Evolutionary conservation across 2,329 filamentous ascomycete species (phyloP).

Genomic region (Furcasterigmium sp.): DNA sequence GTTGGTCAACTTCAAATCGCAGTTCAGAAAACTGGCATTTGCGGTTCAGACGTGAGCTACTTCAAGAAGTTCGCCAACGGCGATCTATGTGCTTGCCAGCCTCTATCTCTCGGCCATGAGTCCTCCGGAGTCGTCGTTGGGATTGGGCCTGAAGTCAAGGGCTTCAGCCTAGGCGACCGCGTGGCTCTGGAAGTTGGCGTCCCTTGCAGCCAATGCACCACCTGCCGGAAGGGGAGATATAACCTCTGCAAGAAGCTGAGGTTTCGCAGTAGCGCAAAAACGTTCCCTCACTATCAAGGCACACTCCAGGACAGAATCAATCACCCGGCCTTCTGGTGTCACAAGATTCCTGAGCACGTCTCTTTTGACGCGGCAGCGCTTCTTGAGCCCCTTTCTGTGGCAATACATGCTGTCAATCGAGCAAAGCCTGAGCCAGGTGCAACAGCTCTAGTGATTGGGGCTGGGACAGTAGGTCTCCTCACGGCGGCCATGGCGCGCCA

Average conservation of each 20-base stretch:
- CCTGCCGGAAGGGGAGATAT: constrained; percentile 50
- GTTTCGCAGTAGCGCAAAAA: constrained; percentile 58
- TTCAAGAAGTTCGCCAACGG: constrained; percentile 70
- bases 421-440: constrained; percentile 46
- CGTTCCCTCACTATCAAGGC: constrained; percentile 58
- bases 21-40: constrained; percentile 62
- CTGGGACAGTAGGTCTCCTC: constrained; percentile 58
- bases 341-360: constrained; percentile 56
- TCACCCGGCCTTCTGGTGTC: constrained; percentile 56
- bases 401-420: constrained; percentile 56
- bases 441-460: constrained; percentile 58
- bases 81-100: constrained; percentile 60
- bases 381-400: constrained; percentile 57
- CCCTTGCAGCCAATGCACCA: constrained; percentile 45
- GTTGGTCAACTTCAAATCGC: constrained; percentile 58
- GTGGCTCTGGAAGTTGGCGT: constrained; percentile 55
- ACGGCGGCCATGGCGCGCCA: constrained; percentile 58
- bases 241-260: constrained; percentile 58
- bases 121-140: constrained; percentile 54
- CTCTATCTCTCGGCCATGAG: constrained; percentile 60
- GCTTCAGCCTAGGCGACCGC: constrained; percentile 50
- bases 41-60: constrained; percentile 66
- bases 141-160: constrained; percentile 45
- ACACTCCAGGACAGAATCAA: constrained; percentile 59
- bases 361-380: constrained; percentile 56